Evolutionary conservation across 2,329 filamentous ascomycete species (phyloP).

Genomic region (Magnaporthiopsis poae): DNA sequence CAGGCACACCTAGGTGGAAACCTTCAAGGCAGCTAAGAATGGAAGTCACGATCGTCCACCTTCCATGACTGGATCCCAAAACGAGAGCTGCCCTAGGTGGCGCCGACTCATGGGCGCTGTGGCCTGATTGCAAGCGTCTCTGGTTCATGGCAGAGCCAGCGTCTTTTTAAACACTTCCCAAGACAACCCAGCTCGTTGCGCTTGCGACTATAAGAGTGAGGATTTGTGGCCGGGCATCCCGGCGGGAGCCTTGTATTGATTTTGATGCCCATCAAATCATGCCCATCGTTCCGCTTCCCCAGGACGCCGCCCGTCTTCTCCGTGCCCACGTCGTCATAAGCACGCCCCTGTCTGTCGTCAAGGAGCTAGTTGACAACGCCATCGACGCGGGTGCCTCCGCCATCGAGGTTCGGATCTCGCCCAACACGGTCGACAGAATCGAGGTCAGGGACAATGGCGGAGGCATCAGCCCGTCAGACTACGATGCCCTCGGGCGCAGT

Average conservation of each 20-base stretch:
- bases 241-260: neutral
- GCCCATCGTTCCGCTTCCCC: conserved; percentile 40
- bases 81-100: too few relatives aligned
- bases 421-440: conserved; percentile 58
- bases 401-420: conserved; percentile 53
- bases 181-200: neutral
- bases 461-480: conserved; percentile 56
- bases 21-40: neutral
- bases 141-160: neutral
- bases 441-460: conserved; percentile 65
- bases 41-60: neutral
- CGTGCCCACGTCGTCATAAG: conserved; percentile 52
- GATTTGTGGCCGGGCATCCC: neutral
- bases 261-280: conserved; percentile 22
- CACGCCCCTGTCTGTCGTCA: conserved; percentile 53
- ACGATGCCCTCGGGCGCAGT: conserved; percentile 50
- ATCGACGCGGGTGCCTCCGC: conserved; percentile 61
- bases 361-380: conserved; percentile 70
- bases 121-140: neutral
- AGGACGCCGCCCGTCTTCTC: conserved; percentile 43
- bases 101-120: too few relatives aligned
- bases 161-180: too few relatives aligned
- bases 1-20: neutral
- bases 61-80: neutral
- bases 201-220: neutral